Percentiles rank a stretch among this genome's conserved stretches.
phyloP scores from a whole-genome alignment of 768 basidiomycete genomes.

The Leccinum boreale region DNA sequence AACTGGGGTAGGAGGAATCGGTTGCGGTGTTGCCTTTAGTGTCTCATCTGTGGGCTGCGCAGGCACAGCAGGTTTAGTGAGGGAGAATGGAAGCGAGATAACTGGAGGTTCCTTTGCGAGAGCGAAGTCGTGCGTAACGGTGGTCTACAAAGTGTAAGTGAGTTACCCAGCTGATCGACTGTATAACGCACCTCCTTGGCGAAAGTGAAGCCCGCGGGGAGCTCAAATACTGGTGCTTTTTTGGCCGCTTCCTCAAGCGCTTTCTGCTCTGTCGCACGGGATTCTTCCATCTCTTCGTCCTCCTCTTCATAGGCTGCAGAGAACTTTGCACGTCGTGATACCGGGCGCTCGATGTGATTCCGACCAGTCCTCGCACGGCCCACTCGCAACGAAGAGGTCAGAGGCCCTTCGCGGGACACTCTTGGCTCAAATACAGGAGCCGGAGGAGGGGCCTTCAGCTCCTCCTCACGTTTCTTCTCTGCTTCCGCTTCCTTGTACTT shows the following conservation, averaged over 20 bases:
- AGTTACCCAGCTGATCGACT: neutral
- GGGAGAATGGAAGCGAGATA: slow-evolving; percentile 59
- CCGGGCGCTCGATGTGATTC: slow-evolving; percentile 59
- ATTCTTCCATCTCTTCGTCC: slow-evolving; percentile 40
- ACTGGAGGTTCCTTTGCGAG: slow-evolving; percentile 67
- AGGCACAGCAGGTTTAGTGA: slow-evolving; percentile 36
- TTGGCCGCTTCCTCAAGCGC: slow-evolving; percentile 54
- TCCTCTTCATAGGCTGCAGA: slow-evolving; percentile 63
- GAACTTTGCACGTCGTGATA: slow-evolving; percentile 50
- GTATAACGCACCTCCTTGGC: slow-evolving; percentile 50
- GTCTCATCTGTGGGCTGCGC: slow-evolving; percentile 9
- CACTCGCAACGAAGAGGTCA: slow-evolving; percentile 57
- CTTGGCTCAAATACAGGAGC: slow-evolving; percentile 21
- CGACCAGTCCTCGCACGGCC: slow-evolving; percentile 57
- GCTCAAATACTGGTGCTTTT: slow-evolving; percentile 53
- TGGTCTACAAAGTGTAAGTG: slow-evolving; percentile 24
- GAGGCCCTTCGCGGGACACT: slow-evolving; percentile 16
- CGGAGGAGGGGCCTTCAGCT: slow-evolving; percentile 12
- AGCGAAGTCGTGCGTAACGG: slow-evolving; percentile 38
- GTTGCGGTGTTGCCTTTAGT: slow-evolving; percentile 11
- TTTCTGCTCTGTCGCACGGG: slow-evolving; percentile 42
- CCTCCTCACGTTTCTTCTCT: slow-evolving; percentile 17
- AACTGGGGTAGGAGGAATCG: slow-evolving; percentile 11
- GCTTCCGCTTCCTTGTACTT: slow-evolving; percentile 18
- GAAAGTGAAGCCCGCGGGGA: slow-evolving; percentile 65